phyloP scores from a whole-genome alignment of 2,329 filamentous ascomycete species.

The Clathrospora elynae region DNA sequence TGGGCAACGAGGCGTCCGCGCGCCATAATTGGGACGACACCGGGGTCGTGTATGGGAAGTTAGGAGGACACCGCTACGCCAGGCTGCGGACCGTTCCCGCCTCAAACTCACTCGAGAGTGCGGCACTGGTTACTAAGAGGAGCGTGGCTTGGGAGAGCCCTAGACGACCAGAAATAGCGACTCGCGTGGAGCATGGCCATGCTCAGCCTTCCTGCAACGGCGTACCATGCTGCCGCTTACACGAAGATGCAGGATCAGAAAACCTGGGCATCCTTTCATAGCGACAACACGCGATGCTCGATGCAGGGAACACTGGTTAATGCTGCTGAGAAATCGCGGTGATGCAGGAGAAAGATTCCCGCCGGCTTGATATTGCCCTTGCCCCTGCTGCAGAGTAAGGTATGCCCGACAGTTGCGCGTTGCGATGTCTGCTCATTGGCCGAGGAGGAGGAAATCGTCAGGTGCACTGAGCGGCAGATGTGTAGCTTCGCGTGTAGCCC shows the following conservation, averaged over 20 bases:
- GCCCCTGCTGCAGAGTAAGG: constrained; percentile 23
- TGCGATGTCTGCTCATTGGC: constrained; percentile 20
- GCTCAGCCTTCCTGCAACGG: constrained; percentile 43
- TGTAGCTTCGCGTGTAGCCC: constrained; percentile 23
- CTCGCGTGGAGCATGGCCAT: constrained; percentile 25
- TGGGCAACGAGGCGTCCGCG: constrained; percentile 35
- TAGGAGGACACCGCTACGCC: constrained; percentile 31
- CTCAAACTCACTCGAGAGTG: constrained; percentile 31
- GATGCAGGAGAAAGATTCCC: constrained; percentile 4
- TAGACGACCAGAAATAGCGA: constrained; percentile 39
- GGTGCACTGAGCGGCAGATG: constrained; percentile 28
- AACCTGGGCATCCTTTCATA: constrained; percentile 25
- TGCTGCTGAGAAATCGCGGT: constrained; percentile 9
- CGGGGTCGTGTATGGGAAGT: constrained; percentile 24
- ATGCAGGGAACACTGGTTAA: constrained; percentile 9
- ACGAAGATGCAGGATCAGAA: constrained; percentile 26
- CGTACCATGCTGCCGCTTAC: constrained; percentile 36
- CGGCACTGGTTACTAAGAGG: constrained; percentile 39
- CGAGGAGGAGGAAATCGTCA: constrained; percentile 22
- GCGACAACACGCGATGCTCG: constrained; percentile 15
- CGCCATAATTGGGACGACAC: constrained; percentile 39
- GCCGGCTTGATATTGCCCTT: constrained; percentile 13
- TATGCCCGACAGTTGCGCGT: constrained; percentile 19
- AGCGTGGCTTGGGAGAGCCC: constrained; percentile 36
- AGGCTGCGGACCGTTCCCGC: constrained; percentile 48